Conservation (phyloP, 1,284 basidiomycete genomes). For the Leccinum angustisporum region DNA sequence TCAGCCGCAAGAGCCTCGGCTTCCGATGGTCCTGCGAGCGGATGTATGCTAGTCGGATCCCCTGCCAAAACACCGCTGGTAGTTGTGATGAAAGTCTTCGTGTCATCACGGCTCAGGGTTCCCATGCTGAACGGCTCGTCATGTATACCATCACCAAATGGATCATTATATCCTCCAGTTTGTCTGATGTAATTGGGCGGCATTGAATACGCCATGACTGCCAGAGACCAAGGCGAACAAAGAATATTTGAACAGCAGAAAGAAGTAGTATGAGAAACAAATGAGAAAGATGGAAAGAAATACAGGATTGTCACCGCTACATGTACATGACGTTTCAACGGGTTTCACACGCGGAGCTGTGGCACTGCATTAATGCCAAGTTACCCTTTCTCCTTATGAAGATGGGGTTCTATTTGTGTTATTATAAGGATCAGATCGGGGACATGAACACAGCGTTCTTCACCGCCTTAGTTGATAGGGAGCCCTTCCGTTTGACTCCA, state of each 20-base stretch:
- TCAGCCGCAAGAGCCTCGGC: constrained; percentile 30
- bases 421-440: not conserved
- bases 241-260: not conserved
- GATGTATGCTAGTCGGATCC: constrained; percentile 8
- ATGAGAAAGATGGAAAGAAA: not conserved
- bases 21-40: constrained; percentile 17
- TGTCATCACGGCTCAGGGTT: constrained; percentile 19
- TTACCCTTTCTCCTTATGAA: not conserved
- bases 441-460: not conserved
- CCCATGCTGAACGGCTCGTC: constrained; percentile 24
- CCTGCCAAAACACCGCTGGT: constrained; percentile 20
- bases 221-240: constrained; percentile 19
- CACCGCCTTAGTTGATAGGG: constrained; percentile 19
- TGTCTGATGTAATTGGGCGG: constrained; percentile 11
- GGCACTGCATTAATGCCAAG: not conserved
- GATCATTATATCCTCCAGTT: constrained; percentile 19
- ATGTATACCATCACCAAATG: constrained; percentile 26
- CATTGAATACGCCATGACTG: constrained; percentile 26
- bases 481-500: constrained; percentile 44
- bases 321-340: not conserved
- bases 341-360: constrained; percentile 24
- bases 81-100: constrained; percentile 21
- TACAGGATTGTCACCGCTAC: not conserved
- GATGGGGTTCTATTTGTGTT: not conserved
- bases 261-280: not conserved